Evolutionary conservation across 148 eudicot genomes (phyloP).

Genomic region (Camellia granthamiana): DNA sequence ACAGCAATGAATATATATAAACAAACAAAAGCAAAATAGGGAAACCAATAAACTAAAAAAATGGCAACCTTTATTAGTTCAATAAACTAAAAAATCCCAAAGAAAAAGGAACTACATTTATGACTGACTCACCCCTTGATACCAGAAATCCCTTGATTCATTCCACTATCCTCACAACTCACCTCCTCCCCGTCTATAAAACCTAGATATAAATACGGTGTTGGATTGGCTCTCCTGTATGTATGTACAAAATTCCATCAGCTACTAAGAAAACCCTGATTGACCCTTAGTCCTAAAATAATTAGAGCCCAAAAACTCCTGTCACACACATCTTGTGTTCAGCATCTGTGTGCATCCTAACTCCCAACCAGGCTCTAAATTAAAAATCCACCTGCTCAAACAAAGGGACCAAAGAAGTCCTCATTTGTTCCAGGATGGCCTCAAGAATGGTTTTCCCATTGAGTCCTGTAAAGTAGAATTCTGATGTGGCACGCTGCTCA

Average conservation of each 20-base stretch:
- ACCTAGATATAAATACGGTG: constrained; percentile 30
- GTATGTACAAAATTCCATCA: constrained; percentile 28
- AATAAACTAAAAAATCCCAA: not conserved
- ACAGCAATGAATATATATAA: too few species aligned
- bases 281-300: not conserved
- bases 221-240: constrained; percentile 24
- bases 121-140: not conserved
- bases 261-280: not conserved
- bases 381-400: too few species aligned
- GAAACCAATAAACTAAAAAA: too few species aligned
- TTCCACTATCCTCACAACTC: not conserved
- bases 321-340: not conserved
- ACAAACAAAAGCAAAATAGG: too few species aligned
- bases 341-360: not conserved
- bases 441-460: constrained; percentile 54
- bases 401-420: not conserved
- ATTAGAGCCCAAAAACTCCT: not conserved
- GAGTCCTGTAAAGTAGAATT: constrained; percentile 52
- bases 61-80: too few species aligned
- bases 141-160: not conserved
- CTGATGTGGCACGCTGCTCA: constrained; percentile 47
- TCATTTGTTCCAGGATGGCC: constrained; percentile 62
- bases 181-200: not conserved
- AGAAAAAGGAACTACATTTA: not conserved
- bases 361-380: too few species aligned